These are phyloP conservation scores for Calocera viscosa DNA, from an alignment of 768 basidiomycete species.

Conservation along the genomic window DNA sequence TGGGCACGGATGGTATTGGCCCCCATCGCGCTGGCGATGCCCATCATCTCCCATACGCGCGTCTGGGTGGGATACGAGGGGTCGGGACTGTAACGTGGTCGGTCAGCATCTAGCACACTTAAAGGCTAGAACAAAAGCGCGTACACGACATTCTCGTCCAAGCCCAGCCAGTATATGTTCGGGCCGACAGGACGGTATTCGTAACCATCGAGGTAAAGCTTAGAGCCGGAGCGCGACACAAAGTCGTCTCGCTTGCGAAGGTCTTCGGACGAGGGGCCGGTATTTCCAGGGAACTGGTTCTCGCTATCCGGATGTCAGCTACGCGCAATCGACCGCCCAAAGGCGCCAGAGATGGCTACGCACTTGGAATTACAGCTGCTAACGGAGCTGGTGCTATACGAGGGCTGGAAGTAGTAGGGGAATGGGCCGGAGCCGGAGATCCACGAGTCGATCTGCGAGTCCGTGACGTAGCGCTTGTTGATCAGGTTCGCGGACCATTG, in stretches of 20 bases:
- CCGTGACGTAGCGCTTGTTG: conserved; percentile 2
- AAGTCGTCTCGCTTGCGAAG: conserved; percentile 10
- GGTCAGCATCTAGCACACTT: neutral
- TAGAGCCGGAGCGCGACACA: conserved; percentile 14
- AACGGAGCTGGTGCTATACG: neutral
- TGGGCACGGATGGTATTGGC: conserved; percentile 19
- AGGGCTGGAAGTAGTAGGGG: conserved; percentile 2
- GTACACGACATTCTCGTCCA: conserved; percentile 26
- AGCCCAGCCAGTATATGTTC: conserved; percentile 15
- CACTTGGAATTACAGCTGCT: neutral
- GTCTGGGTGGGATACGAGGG: conserved; percentile 21
- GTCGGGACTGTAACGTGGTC: conserved; percentile 11
- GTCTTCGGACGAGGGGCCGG: neutral
- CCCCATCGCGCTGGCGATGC: conserved; percentile 19
- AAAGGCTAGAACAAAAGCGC: neutral
- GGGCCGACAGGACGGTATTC: conserved; percentile 17
- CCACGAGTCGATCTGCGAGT: conserved; percentile 5
- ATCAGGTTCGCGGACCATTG: neutral
- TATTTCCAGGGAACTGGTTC: neutral
- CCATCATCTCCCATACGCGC: conserved; percentile 23
- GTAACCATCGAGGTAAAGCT: conserved; percentile 14
- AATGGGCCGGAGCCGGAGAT: conserved; percentile 2
- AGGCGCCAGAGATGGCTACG: neutral
- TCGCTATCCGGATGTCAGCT: neutral
- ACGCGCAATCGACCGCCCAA: neutral